Percentiles rank a stretch among this genome's conserved stretches.
phyloP scores from a whole-genome alignment of 495 filamentous ascomycete species.

The Penicillium subrubescens region DNA sequence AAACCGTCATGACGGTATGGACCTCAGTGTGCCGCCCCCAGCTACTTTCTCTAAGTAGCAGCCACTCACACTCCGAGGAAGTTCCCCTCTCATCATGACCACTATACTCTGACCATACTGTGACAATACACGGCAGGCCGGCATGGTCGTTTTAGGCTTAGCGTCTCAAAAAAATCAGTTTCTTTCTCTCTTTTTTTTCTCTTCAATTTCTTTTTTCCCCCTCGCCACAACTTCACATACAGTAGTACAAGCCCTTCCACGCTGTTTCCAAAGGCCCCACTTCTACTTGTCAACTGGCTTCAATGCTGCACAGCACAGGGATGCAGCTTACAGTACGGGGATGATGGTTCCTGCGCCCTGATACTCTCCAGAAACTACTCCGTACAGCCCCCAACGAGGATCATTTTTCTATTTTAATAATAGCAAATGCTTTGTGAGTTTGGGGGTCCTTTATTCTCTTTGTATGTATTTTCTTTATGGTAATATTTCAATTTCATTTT shows the following conservation, averaged over 20 bases:
- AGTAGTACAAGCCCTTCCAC: conserved; percentile 9
- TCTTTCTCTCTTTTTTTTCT: conserved; percentile 4
- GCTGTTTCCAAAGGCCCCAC: conserved; percentile 20
- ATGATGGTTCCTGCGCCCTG: conserved; percentile 25
- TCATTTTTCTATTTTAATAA: conserved; percentile 4
- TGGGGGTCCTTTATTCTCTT: not conserved
- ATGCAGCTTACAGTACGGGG: conserved; percentile 18
- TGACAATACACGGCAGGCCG: conserved; percentile 31
- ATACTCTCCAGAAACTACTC: not conserved
- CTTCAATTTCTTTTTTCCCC: not conserved
- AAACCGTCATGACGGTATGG: conserved; percentile 1
- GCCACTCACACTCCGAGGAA: not conserved
- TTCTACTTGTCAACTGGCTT: conserved; percentile 10
- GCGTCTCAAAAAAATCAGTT: conserved; percentile 3
- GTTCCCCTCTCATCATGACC: not conserved
- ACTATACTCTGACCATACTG: conserved; percentile 3
- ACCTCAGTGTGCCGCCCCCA: not conserved
- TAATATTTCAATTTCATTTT: too few species aligned
- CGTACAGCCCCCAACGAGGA: not conserved
- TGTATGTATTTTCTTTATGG: not conserved
- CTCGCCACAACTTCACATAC: not conserved
- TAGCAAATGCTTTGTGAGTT: not conserved
- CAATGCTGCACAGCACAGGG: not conserved
- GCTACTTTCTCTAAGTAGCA: not conserved
- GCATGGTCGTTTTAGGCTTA: conserved; percentile 31